Conservation (phyloP, 768 basidiomycete species). For the Leccinum olivaceopallidum region DNA sequence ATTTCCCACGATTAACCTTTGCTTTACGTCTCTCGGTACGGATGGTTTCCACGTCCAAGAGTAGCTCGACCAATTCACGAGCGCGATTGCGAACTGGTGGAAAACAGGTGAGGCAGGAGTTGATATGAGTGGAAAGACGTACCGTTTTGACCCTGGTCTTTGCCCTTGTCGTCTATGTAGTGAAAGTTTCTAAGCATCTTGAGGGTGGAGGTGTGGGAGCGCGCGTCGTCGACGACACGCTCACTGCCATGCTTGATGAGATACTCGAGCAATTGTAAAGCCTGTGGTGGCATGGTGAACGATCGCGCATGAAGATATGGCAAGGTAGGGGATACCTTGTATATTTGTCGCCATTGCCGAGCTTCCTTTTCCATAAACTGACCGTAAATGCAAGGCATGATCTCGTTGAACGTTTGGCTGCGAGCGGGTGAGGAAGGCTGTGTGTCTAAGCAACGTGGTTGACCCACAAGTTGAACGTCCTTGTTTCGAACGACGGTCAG, state of each 20-base stretch:
- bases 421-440: slow-evolving; percentile 9
- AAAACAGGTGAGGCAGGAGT: neutral
- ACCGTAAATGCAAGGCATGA: slow-evolving; percentile 96
- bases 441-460: neutral
- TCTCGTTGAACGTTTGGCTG: slow-evolving; percentile 98
- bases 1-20: slow-evolving; percentile 88
- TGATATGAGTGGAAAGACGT: slow-evolving; percentile 10
- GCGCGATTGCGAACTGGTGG: slow-evolving; percentile 88
- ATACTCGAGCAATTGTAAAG: slow-evolving; percentile 92
- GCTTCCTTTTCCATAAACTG: slow-evolving; percentile 99
- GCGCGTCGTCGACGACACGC: slow-evolving; percentile 95
- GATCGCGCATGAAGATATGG: neutral
- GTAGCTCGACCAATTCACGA: slow-evolving; percentile 87
- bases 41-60: slow-evolving; percentile 90
- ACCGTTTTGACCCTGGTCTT: slow-evolving; percentile 98
- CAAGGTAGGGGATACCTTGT: slow-evolving; percentile 63
- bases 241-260: slow-evolving; percentile 97
- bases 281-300: slow-evolving; percentile 42
- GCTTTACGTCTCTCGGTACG: slow-evolving; percentile 89
- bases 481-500: slow-evolving; percentile 35
- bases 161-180: slow-evolving; percentile 97
- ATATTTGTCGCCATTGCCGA: slow-evolving; percentile 97
- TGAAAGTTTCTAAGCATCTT: slow-evolving; percentile 99
- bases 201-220: slow-evolving; percentile 90
- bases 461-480: slow-evolving; percentile 96